Conservation (phyloP, 2,329 filamentous ascomycete species). For the Myriosclerotinia curreyana region DNA sequence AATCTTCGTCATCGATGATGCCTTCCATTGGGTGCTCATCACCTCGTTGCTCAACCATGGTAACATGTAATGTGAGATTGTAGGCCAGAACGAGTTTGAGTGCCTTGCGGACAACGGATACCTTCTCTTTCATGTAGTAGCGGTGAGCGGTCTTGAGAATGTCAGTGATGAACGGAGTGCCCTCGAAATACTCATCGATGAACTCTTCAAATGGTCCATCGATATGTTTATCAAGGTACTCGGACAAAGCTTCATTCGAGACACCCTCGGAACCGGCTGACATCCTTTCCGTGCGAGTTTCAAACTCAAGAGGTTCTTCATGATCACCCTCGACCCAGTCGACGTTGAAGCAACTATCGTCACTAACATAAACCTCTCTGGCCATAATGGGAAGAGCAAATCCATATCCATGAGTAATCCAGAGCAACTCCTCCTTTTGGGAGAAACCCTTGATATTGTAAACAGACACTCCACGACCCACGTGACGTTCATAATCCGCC, state of each 20-base stretch:
- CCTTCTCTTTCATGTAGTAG: slow-evolving; percentile 84
- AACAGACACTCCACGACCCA: slow-evolving; percentile 81
- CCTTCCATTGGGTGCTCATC: slow-evolving; percentile 75
- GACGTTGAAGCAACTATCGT: slow-evolving; percentile 88
- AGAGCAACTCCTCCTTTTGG: slow-evolving; percentile 67
- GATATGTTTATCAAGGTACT: slow-evolving; percentile 94
- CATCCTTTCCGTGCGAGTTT: slow-evolving; percentile 81
- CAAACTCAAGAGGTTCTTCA: slow-evolving; percentile 74
- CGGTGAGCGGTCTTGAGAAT: slow-evolving; percentile 95
- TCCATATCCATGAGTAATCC: slow-evolving; percentile 95
- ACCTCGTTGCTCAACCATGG: slow-evolving; percentile 85
- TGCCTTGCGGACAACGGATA: slow-evolving; percentile 88
- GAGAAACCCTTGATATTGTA: slow-evolving; percentile 89
- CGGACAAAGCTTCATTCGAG: slow-evolving; percentile 73
- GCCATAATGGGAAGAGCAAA: slow-evolving; percentile 91
- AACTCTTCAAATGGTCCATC: slow-evolving; percentile 90
- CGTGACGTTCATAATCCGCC: slow-evolving; percentile 90
- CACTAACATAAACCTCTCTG: slow-evolving; percentile 86
- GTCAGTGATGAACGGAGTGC: slow-evolving; percentile 90
- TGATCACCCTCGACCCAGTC: slow-evolving; percentile 88
- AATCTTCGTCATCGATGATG: slow-evolving; percentile 80
- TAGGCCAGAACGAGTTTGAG: slow-evolving; percentile 93
- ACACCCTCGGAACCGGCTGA: slow-evolving; percentile 88
- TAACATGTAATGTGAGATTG: slow-evolving; percentile 92
- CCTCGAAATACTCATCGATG: slow-evolving; percentile 93